These are phyloP conservation scores for Quercus tomentella DNA, from an alignment of 331 rosid genomes.

Conservation along the genomic window DNA sequence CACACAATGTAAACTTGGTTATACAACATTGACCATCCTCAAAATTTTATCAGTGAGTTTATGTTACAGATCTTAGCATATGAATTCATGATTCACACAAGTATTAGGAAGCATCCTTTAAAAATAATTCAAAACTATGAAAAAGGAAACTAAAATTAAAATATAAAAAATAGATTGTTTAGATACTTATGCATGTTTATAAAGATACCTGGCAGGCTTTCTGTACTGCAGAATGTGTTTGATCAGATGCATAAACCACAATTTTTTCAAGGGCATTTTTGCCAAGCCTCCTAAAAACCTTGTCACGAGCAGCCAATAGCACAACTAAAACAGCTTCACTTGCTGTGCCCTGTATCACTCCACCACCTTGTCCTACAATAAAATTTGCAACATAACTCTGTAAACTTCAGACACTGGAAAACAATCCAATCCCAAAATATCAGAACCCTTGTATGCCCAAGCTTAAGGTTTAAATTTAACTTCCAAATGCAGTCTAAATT, in stretches of 20 bases:
- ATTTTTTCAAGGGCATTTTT: conserved; percentile 58
- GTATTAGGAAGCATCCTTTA: neutral
- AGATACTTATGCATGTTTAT: conserved; percentile 5
- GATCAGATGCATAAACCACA: conserved; percentile 90
- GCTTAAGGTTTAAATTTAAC: neutral
- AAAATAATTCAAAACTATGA: neutral
- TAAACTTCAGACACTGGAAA: neutral
- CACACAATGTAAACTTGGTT: neutral
- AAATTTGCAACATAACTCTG: conserved; percentile 15
- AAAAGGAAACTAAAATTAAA: neutral
- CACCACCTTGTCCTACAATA: conserved; percentile 83
- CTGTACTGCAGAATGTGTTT: conserved; percentile 67
- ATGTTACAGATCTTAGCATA: neutral
- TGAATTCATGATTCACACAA: neutral
- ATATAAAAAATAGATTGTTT: neutral
- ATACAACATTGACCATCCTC: neutral
- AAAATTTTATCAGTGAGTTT: neutral
- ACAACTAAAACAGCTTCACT: conserved; percentile 95
- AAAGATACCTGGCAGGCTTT: conserved; percentile 85
- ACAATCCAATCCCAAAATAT: neutral
- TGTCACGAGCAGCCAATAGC: conserved; percentile 88
- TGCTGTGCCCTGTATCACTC: conserved; percentile 96
- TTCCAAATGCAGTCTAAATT: neutral
- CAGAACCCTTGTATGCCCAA: neutral
- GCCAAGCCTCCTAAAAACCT: conserved; percentile 50